Evolutionary conservation across 805 yeast species (phyloP).

Genomic region (Hanseniaspora lachancei): DNA sequence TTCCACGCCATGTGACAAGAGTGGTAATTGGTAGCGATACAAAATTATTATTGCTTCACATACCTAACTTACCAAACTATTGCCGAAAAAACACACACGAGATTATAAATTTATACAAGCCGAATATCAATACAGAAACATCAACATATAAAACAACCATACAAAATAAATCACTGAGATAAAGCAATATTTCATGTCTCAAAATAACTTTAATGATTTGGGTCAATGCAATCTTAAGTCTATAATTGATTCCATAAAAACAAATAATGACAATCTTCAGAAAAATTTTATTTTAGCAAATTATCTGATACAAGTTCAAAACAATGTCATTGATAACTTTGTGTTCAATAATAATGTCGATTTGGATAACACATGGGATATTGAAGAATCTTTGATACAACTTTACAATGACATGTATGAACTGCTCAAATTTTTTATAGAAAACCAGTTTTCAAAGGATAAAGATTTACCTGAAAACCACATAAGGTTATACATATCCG

Average conservation of each 20-base stretch:
- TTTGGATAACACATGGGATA: slow-evolving; percentile 10
- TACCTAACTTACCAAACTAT: too few species aligned
- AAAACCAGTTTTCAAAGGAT: slow-evolving; percentile 3
- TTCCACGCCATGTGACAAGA: too few species aligned
- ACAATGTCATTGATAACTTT: not conserved
- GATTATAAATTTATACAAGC: too few species aligned
- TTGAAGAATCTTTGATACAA: slow-evolving; percentile 6
- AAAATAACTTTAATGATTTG: not conserved
- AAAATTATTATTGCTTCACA: too few species aligned
- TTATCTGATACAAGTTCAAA: not conserved
- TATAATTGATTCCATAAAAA: not conserved
- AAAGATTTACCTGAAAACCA: not conserved
- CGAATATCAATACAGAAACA: too few species aligned
- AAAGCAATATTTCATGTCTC: not conserved
- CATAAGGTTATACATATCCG: not conserved
- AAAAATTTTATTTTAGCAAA: not conserved
- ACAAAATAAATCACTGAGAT: too few species aligned
- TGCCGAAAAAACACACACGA: too few species aligned
- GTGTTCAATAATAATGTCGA: not conserved
- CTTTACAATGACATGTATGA: slow-evolving; percentile 13
- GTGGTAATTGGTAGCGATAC: too few species aligned
- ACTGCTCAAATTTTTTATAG: slow-evolving; percentile 7
- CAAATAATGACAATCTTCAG: not conserved
- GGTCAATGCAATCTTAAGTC: not conserved
- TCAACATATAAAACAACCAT: too few species aligned